These are phyloP conservation scores for Collybia sordida DNA, from an alignment of 768 basidiomycete species.

Conservation along the genomic window DNA sequence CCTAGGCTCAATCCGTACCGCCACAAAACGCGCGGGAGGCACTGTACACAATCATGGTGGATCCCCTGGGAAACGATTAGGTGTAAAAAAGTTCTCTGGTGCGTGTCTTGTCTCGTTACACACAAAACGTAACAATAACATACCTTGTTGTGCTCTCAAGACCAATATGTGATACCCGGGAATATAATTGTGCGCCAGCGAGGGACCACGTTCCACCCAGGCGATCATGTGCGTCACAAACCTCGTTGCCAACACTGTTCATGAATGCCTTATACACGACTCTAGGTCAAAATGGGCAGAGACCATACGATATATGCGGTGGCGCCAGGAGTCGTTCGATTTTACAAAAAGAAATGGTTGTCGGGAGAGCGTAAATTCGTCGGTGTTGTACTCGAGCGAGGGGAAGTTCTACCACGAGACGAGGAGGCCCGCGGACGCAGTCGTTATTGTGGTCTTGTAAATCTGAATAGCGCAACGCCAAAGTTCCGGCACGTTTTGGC, in stretches of 20 bases:
- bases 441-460: slow-evolving; percentile 78
- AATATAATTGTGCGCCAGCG: slow-evolving; percentile 96
- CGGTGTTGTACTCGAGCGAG: slow-evolving; percentile 80
- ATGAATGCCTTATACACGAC: slow-evolving; percentile 7
- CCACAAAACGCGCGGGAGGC: slow-evolving; percentile 96
- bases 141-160: slow-evolving; percentile 36
- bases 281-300: slow-evolving; percentile 83
- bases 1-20: slow-evolving; percentile 77
- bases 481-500: slow-evolving; percentile 12
- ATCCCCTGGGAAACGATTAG: slow-evolving; percentile 90
- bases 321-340: slow-evolving; percentile 90
- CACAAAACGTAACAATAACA: neutral
- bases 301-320: slow-evolving; percentile 95
- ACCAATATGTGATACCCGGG: slow-evolving; percentile 89
- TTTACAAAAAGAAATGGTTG: slow-evolving; percentile 83
- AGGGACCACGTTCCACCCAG: slow-evolving; percentile 90
- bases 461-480: slow-evolving; percentile 45
- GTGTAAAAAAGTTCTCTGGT: slow-evolving; percentile 97
- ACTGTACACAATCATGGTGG: slow-evolving; percentile 91
- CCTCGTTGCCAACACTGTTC: neutral
- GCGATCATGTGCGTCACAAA: slow-evolving; percentile 73
- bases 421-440: slow-evolving; percentile 73
- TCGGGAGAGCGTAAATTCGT: slow-evolving; percentile 75
- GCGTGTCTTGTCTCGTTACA: slow-evolving; percentile 15
- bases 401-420: slow-evolving; percentile 86